Evolutionary conservation across 1,139 yeast genomes (phyloP).

Genomic region (Hyphopichia khmerensis): DNA sequence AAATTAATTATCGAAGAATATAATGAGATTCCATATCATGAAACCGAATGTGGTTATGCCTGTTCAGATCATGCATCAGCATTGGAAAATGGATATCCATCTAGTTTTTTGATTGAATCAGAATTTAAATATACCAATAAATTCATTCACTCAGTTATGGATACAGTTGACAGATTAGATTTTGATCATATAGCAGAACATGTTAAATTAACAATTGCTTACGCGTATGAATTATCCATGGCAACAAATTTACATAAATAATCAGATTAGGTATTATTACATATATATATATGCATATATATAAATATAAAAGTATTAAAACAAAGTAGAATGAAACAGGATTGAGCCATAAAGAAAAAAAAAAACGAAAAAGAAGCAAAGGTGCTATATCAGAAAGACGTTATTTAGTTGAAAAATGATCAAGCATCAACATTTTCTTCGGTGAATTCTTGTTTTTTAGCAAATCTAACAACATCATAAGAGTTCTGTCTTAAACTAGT

Average conservation of each 20-base stretch:
- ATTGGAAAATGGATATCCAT: slow-evolving; percentile 76
- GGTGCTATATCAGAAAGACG: slow-evolving; percentile 3
- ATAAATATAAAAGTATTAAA: neutral
- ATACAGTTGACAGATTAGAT: slow-evolving; percentile 78
- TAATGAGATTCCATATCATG: slow-evolving; percentile 66
- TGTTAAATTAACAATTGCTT: slow-evolving; percentile 70
- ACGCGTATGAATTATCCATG: slow-evolving; percentile 61
- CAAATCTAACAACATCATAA: slow-evolving; percentile 41
- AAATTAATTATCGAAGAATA: slow-evolving; percentile 60
- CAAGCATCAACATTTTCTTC: slow-evolving; percentile 10
- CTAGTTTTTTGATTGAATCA: slow-evolving; percentile 78
- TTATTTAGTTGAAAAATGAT: no score
- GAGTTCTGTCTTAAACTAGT: slow-evolving; percentile 36
- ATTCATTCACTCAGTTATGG: slow-evolving; percentile 73
- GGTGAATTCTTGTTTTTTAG: slow-evolving; percentile 24
- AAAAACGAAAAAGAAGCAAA: no score
- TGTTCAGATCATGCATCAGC: slow-evolving; percentile 95
- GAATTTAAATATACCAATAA: slow-evolving; percentile 63
- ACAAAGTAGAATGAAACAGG: neutral
- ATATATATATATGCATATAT: neutral
- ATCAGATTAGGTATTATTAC: neutral
- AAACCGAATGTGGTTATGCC: slow-evolving; percentile 84
- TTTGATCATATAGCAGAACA: slow-evolving; percentile 79
- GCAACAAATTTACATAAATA: slow-evolving; percentile 13
- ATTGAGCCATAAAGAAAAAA: no score